phyloP scores from a whole-genome alignment of 2,329 filamentous ascomycete species.

The Stenocarpella maydis region DNA sequence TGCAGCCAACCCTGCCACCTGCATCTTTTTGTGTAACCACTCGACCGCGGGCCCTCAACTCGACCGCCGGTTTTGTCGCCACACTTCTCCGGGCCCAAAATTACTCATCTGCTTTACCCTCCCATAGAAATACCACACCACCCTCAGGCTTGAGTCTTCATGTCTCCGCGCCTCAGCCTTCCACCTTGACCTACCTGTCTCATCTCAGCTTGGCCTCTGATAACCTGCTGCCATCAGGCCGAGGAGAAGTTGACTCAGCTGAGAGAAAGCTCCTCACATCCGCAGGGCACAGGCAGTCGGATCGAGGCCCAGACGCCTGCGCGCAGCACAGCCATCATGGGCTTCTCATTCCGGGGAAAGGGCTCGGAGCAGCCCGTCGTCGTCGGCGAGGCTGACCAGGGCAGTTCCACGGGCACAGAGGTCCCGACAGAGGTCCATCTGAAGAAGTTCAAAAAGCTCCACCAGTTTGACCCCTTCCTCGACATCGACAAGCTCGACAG shows the following conservation, averaged over 20 bases:
- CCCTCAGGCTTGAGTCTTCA: not conserved
- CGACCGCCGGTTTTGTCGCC: not conserved
- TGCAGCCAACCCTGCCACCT: not conserved
- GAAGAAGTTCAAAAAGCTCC: constrained; percentile 23
- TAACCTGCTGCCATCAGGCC: not conserved
- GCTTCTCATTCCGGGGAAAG: constrained; percentile 23
- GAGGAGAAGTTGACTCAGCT: not conserved
- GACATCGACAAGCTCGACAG: constrained; percentile 19
- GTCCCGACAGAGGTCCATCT: not conserved
- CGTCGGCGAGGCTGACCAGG: not conserved
- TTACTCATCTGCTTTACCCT: not conserved
- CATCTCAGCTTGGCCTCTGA: not conserved
- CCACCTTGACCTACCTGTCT: too few species aligned
- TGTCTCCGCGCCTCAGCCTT: not conserved
- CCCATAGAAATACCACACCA: not conserved
- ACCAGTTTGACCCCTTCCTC: constrained; percentile 25
- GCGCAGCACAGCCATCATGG: not conserved
- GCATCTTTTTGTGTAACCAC: constrained; percentile 14
- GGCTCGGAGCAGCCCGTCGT: constrained; percentile 7
- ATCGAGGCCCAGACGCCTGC: not conserved
- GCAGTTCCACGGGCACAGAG: not conserved
- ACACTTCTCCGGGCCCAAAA: not conserved
- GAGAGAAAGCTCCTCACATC: not conserved
- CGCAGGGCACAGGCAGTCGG: not conserved
- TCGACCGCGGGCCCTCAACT: not conserved